phyloP scores from a whole-genome alignment of 352 stramenopile genomes.

The Globisporangium perplexum region DNA sequence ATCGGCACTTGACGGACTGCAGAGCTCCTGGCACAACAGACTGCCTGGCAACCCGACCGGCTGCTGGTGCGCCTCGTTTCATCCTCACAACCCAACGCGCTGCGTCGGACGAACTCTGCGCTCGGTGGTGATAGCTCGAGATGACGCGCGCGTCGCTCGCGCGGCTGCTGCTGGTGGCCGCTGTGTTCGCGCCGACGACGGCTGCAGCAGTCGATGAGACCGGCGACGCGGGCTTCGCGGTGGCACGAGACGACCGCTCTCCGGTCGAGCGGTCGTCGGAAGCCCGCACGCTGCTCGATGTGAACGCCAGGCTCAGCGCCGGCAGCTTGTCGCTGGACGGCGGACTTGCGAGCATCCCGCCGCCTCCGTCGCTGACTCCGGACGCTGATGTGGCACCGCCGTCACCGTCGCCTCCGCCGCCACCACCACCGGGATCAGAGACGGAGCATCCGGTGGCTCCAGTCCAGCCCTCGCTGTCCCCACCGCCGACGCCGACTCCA shows the following conservation, averaged over 20 bases:
- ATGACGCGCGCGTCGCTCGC: neutral
- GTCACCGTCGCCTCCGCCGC: neutral
- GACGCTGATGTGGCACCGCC: neutral
- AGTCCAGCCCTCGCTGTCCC: neutral
- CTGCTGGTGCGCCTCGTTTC: neutral
- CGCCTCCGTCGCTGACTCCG: neutral
- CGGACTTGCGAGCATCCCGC: neutral
- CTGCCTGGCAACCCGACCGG: too few species aligned
- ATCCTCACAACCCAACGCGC: neutral
- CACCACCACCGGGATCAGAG: neutral
- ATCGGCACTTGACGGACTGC: too few species aligned
- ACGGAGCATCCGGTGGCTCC: neutral
- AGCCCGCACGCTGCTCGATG: neutral
- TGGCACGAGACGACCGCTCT: neutral
- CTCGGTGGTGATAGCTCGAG: neutral
- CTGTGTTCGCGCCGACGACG: neutral
- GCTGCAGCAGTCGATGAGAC: neutral
- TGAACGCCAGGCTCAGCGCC: neutral
- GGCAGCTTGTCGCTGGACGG: neutral
- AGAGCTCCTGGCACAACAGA: too few species aligned
- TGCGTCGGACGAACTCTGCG: neutral
- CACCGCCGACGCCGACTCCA: conserved; percentile 2
- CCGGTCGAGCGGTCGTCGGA: neutral
- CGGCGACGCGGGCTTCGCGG: neutral
- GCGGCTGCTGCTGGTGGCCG: neutral